Base-by-base conservation (phyloP, 2,329 filamentous ascomycete genomes). In the Pseudogymnoascus pannorum region DNA sequence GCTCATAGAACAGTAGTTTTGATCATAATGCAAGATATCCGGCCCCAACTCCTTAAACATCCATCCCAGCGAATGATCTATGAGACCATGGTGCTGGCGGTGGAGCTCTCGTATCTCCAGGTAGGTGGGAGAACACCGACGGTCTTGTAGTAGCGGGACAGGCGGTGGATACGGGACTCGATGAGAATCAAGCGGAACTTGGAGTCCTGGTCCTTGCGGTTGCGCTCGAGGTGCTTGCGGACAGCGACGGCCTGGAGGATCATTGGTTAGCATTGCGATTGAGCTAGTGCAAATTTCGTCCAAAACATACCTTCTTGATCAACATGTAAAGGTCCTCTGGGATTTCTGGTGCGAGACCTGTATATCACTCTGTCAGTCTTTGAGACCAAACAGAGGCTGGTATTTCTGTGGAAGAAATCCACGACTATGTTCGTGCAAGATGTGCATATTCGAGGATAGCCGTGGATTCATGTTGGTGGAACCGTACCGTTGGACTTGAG, bases 121-220 rank as follows among this genome's bases (percentile, higher is more conserved):
- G 91, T 97, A 72, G 93, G 93, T 75, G 93, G 84, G 66, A 88
- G 83, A 74, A 87, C 84, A 77, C 85, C 85, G 75, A 87, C 93
- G 78, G 92, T 93, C 90, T 97, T 97, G 91, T 97, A 99, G 89
- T 97, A 97, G 73, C 94, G 89, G 77, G 92, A 94, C 72, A 99
- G 89, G 84, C 94, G 93, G 89, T 99, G 94, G 81, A 99, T 97
- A 82, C 95, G 91, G 78, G 94, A 97, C 87, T 99, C 94, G 82
- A 99, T 96, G 73, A 99, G 89, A 93, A 99, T 99, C 70, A 99
- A 91, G 77, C 94, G 93, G 91, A 99, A 99, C 87, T 99, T 99
- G 85, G 88, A 91, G 86, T 99, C 94, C 86, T 92, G 96, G 87
- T 99, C 94, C 88, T 99, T 99, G 82, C 94, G 93, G 89, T 99